These are phyloP conservation scores for Boletus rubroflammeus DNA, from an alignment of 768 basidiomycete species.

Conservation along the genomic window DNA sequence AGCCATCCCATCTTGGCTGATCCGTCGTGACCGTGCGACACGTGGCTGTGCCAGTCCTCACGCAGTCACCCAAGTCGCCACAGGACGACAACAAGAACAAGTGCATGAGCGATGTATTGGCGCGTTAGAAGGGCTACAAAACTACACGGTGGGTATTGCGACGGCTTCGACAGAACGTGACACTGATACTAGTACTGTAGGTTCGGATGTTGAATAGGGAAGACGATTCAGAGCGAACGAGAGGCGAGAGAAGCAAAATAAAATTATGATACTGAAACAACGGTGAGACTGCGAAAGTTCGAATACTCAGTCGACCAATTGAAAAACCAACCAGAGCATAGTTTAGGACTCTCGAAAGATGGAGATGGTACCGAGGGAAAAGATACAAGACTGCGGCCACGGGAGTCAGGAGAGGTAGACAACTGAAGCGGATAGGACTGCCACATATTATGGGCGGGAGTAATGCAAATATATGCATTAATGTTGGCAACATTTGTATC, in stretches of 20 bases:
- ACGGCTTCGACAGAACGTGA: constrained; percentile 23
- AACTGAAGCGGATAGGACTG: background rate
- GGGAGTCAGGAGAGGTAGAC: background rate
- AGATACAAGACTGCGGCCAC: constrained; percentile 16
- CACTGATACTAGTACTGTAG: constrained; percentile 34
- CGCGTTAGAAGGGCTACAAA: constrained; percentile 27
- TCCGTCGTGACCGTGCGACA: constrained; percentile 16
- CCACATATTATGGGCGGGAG: constrained; percentile 3
- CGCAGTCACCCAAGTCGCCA: background rate
- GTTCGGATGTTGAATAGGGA: constrained; percentile 12
- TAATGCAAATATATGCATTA: constrained; percentile 22
- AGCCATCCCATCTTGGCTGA: background rate
- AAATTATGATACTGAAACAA: constrained; percentile 30
- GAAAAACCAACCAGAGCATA: constrained; percentile 21
- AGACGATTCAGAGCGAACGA: constrained; percentile 16
- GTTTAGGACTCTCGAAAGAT: constrained; percentile 18
- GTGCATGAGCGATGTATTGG: background rate
- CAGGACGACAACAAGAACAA: background rate
- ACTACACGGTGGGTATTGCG: constrained; percentile 37
- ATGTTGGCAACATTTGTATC: constrained; percentile 5
- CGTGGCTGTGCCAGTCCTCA: constrained; percentile 14
- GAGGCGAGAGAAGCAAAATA: constrained; percentile 23
- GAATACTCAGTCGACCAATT: constrained; percentile 22
- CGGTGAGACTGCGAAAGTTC: constrained; percentile 22
- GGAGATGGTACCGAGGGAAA: constrained; percentile 8